These are phyloP conservation scores for Leccinum ponderosum DNA, from an alignment of 1,284 basidiomycete species.

Conservation along the genomic window DNA sequence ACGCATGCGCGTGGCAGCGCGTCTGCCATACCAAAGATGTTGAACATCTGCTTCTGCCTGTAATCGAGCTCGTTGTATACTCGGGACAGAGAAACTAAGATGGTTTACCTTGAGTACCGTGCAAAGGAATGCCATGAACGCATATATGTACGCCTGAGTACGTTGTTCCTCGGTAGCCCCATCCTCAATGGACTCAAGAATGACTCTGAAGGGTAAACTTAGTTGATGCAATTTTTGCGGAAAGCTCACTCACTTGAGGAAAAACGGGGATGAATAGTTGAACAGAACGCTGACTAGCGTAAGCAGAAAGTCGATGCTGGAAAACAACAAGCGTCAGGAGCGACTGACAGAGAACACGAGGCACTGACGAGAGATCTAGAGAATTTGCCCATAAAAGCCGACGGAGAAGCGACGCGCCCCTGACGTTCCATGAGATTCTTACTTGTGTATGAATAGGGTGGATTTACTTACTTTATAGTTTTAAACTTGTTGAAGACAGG, in stretches of 20 bases:
- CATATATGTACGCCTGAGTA: slow-evolving; percentile 63
- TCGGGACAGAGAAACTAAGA: background rate
- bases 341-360: background rate
- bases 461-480: slow-evolving; percentile 31
- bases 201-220: slow-evolving; percentile 27
- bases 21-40: slow-evolving; percentile 65
- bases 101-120: slow-evolving; percentile 45
- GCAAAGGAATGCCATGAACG: slow-evolving; percentile 55
- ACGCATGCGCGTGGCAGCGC: slow-evolving; percentile 57
- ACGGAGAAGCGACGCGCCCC: slow-evolving; percentile 56
- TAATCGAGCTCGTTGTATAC: slow-evolving; percentile 1
- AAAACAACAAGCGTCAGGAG: background rate
- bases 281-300: slow-evolving; percentile 57
- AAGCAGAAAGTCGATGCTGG: slow-evolving; percentile 61
- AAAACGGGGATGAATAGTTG: slow-evolving; percentile 57
- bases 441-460: slow-evolving; percentile 14
- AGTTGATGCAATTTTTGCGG: background rate
- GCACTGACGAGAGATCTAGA: slow-evolving; percentile 60
- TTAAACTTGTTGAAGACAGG: slow-evolving; percentile 52
- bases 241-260: slow-evolving; percentile 37
- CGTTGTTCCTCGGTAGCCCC: slow-evolving; percentile 40
- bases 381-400: slow-evolving; percentile 69
- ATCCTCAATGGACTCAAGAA: slow-evolving; percentile 32
- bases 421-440: slow-evolving; percentile 15
- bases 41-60: slow-evolving; percentile 60